Evolutionary conservation across 2,329 filamentous ascomycete genomes (phyloP).

Genomic region (Pseudogymnoascus sp.): DNA sequence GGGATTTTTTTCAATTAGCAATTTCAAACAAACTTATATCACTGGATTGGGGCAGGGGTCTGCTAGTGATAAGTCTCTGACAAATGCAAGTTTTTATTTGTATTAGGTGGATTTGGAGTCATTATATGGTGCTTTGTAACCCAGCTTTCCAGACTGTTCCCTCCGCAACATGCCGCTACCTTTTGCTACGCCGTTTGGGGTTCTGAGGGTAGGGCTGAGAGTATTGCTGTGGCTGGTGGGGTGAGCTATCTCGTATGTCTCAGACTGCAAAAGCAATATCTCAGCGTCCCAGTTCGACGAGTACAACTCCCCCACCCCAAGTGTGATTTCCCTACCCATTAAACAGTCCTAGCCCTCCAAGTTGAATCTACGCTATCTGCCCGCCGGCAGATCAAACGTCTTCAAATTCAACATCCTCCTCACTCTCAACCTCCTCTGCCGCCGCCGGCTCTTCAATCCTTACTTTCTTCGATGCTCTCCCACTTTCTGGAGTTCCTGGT

Average conservation of each 20-base stretch:
- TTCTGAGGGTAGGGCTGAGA: not conserved
- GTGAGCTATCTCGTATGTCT: not conserved
- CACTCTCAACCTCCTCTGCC: slow-evolving; percentile 41
- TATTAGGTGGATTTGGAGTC: not conserved
- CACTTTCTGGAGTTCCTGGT: slow-evolving; percentile 37
- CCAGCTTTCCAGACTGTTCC: not conserved
- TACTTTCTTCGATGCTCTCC: slow-evolving; percentile 51
- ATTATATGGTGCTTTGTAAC: not conserved
- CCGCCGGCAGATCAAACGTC: slow-evolving; percentile 38
- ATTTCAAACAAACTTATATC: slow-evolving; percentile 1
- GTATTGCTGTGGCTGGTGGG: not conserved
- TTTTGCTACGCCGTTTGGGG: not conserved
- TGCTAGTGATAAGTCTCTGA: not conserved
- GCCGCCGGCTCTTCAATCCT: slow-evolving; percentile 45
- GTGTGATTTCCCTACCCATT: not conserved
- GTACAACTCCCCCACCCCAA: not conserved
- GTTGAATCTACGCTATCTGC: not conserved
- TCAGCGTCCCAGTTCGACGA: not conserved
- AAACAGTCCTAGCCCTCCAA: not conserved
- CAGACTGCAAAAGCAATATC: not conserved
- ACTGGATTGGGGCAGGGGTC: not conserved
- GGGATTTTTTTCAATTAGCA: slow-evolving; percentile 6
- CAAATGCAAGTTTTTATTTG: not conserved
- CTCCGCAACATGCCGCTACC: not conserved
- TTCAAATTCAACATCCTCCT: slow-evolving; percentile 54